These are phyloP conservation scores for Fusarium poae DNA, from an alignment of 2,329 filamentous ascomycete species.

Conservation along the genomic window DNA sequence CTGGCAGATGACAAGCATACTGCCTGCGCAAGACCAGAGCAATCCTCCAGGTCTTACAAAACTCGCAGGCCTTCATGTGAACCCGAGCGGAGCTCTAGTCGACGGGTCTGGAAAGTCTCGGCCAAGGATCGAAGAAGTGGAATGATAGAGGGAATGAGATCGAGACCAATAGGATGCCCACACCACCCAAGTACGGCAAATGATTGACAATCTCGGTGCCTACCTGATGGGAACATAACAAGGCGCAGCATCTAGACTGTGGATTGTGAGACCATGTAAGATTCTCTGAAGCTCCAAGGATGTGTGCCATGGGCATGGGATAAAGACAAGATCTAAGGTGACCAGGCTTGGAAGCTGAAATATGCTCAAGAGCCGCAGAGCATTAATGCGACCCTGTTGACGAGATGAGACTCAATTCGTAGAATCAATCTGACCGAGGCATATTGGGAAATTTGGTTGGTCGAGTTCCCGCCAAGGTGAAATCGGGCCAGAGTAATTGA, in stretches of 20 bases:
- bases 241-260: conserved; percentile 23
- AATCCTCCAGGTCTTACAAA: conserved; percentile 48
- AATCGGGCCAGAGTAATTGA: conserved; percentile 23
- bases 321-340: background rate
- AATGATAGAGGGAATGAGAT: conserved; percentile 57
- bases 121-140: conserved; percentile 71
- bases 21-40: conserved; percentile 54
- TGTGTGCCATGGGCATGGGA: conserved; percentile 1
- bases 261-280: conserved; percentile 36
- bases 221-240: conserved; percentile 39
- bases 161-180: conserved; percentile 24
- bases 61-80: conserved; percentile 57
- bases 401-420: conserved; percentile 17
- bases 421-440: conserved; percentile 4
- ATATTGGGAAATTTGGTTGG: conserved; percentile 21
- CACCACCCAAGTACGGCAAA: conserved; percentile 36
- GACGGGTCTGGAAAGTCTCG: conserved; percentile 49
- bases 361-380: conserved; percentile 12
- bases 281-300: conserved; percentile 13
- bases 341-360: background rate
- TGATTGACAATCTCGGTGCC: conserved; percentile 46
- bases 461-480: conserved; percentile 20
- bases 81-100: conserved; percentile 46
- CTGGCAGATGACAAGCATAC: conserved; percentile 67
- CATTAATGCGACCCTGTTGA: conserved; percentile 8